Conservation (phyloP, 768 basidiomycete genomes). For the Tubosaeta sp. region DNA sequence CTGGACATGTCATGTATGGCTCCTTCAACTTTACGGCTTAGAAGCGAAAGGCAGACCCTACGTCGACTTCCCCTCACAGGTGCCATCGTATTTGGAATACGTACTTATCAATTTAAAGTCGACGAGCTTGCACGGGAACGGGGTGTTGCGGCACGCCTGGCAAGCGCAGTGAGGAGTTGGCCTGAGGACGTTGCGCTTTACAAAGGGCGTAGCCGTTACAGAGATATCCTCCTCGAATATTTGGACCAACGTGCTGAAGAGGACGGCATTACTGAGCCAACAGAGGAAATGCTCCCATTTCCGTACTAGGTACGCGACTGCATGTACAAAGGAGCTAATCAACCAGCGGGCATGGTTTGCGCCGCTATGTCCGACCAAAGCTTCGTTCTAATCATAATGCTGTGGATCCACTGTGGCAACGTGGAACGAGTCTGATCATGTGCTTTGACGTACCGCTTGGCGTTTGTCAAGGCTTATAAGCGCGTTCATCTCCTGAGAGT, state of each 20-base stretch:
- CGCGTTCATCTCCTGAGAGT: not conserved
- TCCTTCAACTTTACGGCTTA: slow-evolving; percentile 47
- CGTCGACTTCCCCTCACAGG: slow-evolving; percentile 61
- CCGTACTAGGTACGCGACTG: slow-evolving; percentile 13
- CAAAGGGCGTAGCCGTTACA: slow-evolving; percentile 23
- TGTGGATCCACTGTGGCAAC: no score
- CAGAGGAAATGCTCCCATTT: slow-evolving; percentile 13
- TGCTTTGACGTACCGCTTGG: no score
- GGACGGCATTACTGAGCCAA: slow-evolving; percentile 14
- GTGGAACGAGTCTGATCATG: no score
- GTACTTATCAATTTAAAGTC: slow-evolving; percentile 59
- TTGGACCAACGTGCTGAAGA: slow-evolving; percentile 21
- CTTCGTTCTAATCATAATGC: not conserved
- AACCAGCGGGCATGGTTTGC: not conserved
- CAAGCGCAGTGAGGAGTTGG: slow-evolving; percentile 65
- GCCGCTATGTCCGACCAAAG: no score
- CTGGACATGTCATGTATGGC: slow-evolving; percentile 16
- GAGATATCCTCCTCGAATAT: slow-evolving; percentile 22
- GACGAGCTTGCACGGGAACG: slow-evolving; percentile 49
- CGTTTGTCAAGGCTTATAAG: not conserved
- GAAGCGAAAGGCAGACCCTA: slow-evolving; percentile 69
- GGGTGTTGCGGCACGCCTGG: slow-evolving; percentile 60
- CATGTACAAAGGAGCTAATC: not conserved
- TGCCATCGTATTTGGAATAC: slow-evolving; percentile 67
- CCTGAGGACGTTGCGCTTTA: slow-evolving; percentile 50